Conservation (phyloP, 495 filamentous ascomycete genomes). For the Letharia lupina region DNA sequence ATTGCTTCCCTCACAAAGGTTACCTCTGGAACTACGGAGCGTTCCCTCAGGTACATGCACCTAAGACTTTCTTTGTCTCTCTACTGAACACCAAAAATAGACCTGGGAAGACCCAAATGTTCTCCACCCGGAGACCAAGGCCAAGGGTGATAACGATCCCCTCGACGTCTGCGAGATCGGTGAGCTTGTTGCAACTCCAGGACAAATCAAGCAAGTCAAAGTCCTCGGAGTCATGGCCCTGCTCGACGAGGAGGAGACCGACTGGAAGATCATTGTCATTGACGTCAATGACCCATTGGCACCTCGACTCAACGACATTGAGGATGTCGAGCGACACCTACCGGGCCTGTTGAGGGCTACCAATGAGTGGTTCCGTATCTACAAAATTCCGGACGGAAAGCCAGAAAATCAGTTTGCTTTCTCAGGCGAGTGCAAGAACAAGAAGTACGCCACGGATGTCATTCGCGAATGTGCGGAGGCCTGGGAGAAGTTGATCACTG, state of each 20-base stretch:
- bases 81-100: conserved; percentile 35
- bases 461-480: conserved; percentile 93
- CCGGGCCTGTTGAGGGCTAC: conserved; percentile 93
- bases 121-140: conserved; percentile 97
- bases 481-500: conserved; percentile 90
- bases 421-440: conserved; percentile 99
- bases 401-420: conserved; percentile 99
- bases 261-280: conserved; percentile 99
- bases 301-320: conserved; percentile 93
- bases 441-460: conserved; percentile 85
- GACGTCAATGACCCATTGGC: conserved; percentile 97
- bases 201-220: conserved; percentile 99
- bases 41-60: conserved; percentile 77
- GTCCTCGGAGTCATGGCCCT: conserved; percentile 98
- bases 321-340: conserved; percentile 98
- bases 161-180: conserved; percentile 99
- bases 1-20: conserved; percentile 99
- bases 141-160: conserved; percentile 99
- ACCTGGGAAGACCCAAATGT: conserved; percentile 98
- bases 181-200: conserved; percentile 88
- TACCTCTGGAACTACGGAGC: conserved; percentile 99
- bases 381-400: conserved; percentile 99
- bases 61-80: neutral
- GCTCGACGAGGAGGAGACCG: conserved; percentile 98
- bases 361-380: conserved; percentile 99